phyloP scores from a whole-genome alignment of 768 basidiomycete genomes.

The Rhizopogon vulgaris region DNA sequence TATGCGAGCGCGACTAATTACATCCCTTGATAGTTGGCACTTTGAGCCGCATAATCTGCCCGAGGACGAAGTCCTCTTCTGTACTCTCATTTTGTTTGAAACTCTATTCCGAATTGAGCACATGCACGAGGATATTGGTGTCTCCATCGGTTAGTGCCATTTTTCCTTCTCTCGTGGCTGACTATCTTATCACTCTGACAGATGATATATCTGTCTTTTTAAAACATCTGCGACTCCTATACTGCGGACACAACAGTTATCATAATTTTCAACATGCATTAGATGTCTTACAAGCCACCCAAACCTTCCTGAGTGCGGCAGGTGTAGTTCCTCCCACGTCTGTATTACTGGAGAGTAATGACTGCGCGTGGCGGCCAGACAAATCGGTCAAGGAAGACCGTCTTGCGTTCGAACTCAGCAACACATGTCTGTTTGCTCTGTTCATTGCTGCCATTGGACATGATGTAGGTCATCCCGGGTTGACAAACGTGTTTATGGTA shows the following conservation, averaged over 20 bases:
- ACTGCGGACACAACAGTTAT: constrained; percentile 88
- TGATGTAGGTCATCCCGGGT: constrained; percentile 94
- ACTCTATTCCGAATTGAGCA: constrained; percentile 75
- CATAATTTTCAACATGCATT: constrained; percentile 98
- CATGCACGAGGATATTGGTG: constrained; percentile 50
- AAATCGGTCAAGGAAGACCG: constrained; percentile 35
- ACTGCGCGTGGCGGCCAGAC: constrained; percentile 30
- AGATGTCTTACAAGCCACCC: constrained; percentile 91
- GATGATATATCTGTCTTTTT: constrained; percentile 76
- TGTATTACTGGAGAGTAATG: constrained; percentile 46
- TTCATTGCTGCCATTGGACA: constrained; percentile 94
- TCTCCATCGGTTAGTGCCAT: constrained; percentile 49
- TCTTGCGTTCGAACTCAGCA: constrained; percentile 38
- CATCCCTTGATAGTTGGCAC: constrained; percentile 70
- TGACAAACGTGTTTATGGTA: constrained; percentile 93
- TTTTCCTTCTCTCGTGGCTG: constrained; percentile 14
- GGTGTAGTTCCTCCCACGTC: constrained; percentile 77
- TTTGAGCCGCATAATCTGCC: constrained; percentile 86
- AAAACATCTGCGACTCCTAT: constrained; percentile 84
- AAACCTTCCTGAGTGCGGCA: constrained; percentile 75
- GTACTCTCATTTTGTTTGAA: constrained; percentile 84
- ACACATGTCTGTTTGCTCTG: constrained; percentile 76
- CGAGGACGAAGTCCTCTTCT: constrained; percentile 76
- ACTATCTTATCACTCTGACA: constrained; percentile 25
- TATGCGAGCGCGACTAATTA: constrained; percentile 59